Evolutionary conservation across 345 rosid species (phyloP).

Genomic region (Eucalyptus leucophloia): DNA sequence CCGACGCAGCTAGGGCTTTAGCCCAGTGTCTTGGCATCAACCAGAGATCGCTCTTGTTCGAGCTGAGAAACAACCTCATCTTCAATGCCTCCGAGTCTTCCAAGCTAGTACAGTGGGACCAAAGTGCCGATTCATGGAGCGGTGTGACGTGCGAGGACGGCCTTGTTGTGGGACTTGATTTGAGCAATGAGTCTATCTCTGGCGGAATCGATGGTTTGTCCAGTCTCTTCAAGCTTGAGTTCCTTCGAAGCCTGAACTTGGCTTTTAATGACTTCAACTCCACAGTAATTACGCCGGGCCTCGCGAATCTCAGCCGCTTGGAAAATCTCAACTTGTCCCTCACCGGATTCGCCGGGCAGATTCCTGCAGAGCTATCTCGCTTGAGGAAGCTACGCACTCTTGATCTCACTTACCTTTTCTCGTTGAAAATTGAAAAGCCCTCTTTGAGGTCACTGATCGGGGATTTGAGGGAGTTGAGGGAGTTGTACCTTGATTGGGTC

Average conservation of each 20-base stretch:
- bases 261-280: conserved; percentile 10
- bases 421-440: accelerated
- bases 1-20: accelerated
- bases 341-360: accelerated
- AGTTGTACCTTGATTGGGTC: accelerated
- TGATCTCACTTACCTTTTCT: too few relatives aligned
- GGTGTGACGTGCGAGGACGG: conserved; percentile 21
- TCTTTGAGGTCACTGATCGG: accelerated
- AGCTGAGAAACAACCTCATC: conserved; percentile 2
- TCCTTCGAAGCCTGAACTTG: conserved; percentile 19
- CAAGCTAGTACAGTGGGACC: conserved; percentile 9
- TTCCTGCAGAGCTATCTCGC: accelerated
- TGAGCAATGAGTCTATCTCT: conserved; percentile 12
- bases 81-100: neutral
- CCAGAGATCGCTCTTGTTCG: conserved; percentile 12
- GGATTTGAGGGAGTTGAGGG: too few relatives aligned
- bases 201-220: conserved; percentile 6
- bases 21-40: neutral
- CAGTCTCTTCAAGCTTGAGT: conserved; percentile 8
- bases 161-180: conserved; percentile 7
- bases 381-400: too few relatives aligned
- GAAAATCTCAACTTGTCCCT: neutral
- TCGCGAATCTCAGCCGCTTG: conserved; percentile 10
- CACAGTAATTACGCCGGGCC: neutral
- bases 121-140: conserved; percentile 1